Base-by-base conservation (phyloP, 352 stramenopile species). In the Pythium vanterpoolii region DNA sequence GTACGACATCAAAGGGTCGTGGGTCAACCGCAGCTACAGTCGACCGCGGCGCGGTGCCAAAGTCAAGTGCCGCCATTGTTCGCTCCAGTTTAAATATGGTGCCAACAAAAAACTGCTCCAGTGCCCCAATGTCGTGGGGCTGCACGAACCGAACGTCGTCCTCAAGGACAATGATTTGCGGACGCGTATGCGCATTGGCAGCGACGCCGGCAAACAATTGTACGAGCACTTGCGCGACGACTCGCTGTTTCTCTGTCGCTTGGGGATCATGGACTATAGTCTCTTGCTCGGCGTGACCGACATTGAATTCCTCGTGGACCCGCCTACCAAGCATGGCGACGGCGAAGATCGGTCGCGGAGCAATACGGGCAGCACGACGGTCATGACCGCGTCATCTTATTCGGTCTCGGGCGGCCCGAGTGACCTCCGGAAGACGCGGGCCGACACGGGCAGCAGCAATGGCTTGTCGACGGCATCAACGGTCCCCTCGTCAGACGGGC, bases 1-100 rank as follows among this genome's bases (percentile, higher is more conserved):
- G 16, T 97, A 89, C 53, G 90, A 97, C 45, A 92, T 97, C 67
- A 97, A 97, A 56, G 90, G 90, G 2, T 93, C 82, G n/a, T 97
- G 87, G 86, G 79, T 97, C 3, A 93, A 93, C 36, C 83, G 86
- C 24, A 93, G 81, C 56, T 92, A 92, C 69, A 86, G 87, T 50
- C 82, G 78, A 0, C 86, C 86, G 16, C 75, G 83, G 0, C 69
- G 72, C 10, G 88, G 88, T 7, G 79, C 75, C 11, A 93, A 94
- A 60, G 73, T 90, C 40, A 93, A 90, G 49, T 95, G 85, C 31
- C 79, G 86, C 10, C 84, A 95, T 48, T 95, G 87, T 57, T 93
- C 82, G 27, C 88, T 93, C 82, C 75, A 89, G 62, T 95, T 93
- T 59, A 87, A 86, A 51, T 89, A 87, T 50, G 82, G 79, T 4